Evolutionary conservation across 768 basidiomycete genomes (phyloP), one percentile per base, ranked within the genome.

Genomic region (Leucocoprinus birnbaumii): DNA sequence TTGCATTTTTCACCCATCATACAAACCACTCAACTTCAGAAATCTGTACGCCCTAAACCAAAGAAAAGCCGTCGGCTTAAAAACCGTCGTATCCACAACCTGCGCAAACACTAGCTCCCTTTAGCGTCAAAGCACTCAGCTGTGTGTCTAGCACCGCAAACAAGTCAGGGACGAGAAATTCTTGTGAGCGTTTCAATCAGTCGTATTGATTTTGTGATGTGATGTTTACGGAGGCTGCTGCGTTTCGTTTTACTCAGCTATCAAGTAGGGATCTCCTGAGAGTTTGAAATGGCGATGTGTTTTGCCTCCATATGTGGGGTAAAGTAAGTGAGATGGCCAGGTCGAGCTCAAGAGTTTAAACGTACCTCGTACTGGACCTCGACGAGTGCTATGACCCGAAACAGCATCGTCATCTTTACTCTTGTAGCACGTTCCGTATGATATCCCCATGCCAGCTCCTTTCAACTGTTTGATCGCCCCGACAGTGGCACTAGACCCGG

Each of bases 1-100:
- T 61, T 99, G 97, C 93, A 96, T 97, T 72, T 90, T 89, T 76
- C 94, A 94, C 35, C 93, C 94, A 61, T 92, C 83, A 65, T 98
- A 99, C 26, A 98, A 71, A 66, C 91, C 92, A 43, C 91, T 84
- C 35, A 99, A 79, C 65, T 98, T 96, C 0, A 85, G 80, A 65
- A 84, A 91, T 87, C 94, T 96, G 95, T 98, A 53, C 9, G 58
- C n/a, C n/a, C 22, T n/a, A n/a, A n/a, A n/a, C 5, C 25, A 31
- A 40, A 41, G 34, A 48, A 24, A 49, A 6, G n/a, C n/a, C n/a
- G n/a, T 2, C 6, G 11, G 24, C 58, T 26, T n/a, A n/a, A n/a
- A n/a, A n/a, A n/a, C n/a, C 59, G 48, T 38, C 45, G 46, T 40
- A 47, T 9, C 19, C 18, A 47, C 50, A 27, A 34, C 19, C 70